Evolutionary conservation across 306 rosid genomes (phyloP).

Genomic region (Dryas drummondii): DNA sequence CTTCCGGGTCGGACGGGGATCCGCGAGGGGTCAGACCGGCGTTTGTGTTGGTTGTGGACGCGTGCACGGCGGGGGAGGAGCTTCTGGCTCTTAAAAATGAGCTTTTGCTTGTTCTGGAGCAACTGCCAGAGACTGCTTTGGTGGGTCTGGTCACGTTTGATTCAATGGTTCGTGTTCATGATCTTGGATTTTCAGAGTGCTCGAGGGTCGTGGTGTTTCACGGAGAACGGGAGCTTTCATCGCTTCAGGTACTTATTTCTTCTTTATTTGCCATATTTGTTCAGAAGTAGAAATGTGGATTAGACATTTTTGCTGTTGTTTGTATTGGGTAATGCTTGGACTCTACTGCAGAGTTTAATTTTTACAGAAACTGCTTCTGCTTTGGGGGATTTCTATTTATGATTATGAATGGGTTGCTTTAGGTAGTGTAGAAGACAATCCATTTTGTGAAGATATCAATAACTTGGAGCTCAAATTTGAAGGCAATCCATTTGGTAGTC

Average conservation of each 20-base stretch:
- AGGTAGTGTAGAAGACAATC: neutral
- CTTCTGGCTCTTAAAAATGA: constrained; percentile 65
- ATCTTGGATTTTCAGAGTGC: constrained; percentile 60
- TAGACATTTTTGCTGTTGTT: neutral
- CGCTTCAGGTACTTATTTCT: constrained; percentile 51
- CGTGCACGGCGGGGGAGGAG: constrained; percentile 49
- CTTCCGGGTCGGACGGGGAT: constrained; percentile 29
- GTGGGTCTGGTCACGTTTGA: constrained; percentile 71
- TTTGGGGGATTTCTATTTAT: neutral
- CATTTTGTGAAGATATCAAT: no score
- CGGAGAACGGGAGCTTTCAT: constrained; percentile 60
- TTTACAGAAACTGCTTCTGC: no score
- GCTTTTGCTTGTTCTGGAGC: constrained; percentile 53
- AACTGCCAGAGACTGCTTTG: constrained; percentile 58
- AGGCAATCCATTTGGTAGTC: neutral
- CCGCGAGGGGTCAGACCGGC: constrained; percentile 49
- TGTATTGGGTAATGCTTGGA: neutral
- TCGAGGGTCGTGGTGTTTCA: constrained; percentile 54
- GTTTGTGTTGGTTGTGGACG: constrained; percentile 64
- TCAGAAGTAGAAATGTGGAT: constrained; percentile 2
- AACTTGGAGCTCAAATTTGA: neutral
- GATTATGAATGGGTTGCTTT: neutral
- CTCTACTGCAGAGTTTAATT: no score
- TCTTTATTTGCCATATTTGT: neutral
- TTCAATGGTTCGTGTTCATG: constrained; percentile 75